Base-by-base conservation (phyloP, 768 basidiomycete genomes). In the Podaxis sp. region DNA sequence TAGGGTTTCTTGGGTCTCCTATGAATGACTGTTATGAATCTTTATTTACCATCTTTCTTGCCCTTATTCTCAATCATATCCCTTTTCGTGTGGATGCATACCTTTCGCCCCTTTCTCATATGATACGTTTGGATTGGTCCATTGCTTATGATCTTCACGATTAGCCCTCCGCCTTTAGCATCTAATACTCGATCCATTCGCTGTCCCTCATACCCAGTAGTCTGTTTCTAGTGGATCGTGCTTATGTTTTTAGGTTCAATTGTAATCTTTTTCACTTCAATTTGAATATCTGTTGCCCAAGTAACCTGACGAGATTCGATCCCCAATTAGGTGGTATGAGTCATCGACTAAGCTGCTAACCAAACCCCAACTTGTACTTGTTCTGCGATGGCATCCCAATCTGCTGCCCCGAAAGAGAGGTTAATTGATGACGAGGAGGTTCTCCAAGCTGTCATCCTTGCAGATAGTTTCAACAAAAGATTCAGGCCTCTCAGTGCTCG, bases 381-480 rank as follows among this genome's bases (percentile, higher is more conserved):
- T 54, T 57, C 48, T 46, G 57, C 38, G 62, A 93, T 94, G 91
- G 81, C 85, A 9, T 82, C 89, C 25, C 91, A 91, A 75, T 73
- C 77, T 50, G 69, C 69, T 57, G 64, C 71, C 57, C 78, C 78
- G 46, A 89, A 89, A 67, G 89, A 90, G 65, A 87, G 87, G 62
- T 71, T 85, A 13, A 76, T 84, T 38, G 82, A 80, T 54, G 86
- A 87, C 13, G 88, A 93, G 53, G 90, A 97, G 54, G 86, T 92
- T 18, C 78, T 98, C 0, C 95, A 98, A 69, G 96, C 96, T 16
- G 91, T 98, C 59, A 87, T 99, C 47, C 87, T 99, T 44, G 94
- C 96, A 10, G 96, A 99, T 71, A 95, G 93, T 65, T 97, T 95
- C 78, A 95, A 97, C 79, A 90, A 88, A 68, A 84, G 93, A 58